These are phyloP conservation scores for Arctium lappa DNA, from an alignment of 129 eudicot species.

Conservation along the genomic window DNA sequence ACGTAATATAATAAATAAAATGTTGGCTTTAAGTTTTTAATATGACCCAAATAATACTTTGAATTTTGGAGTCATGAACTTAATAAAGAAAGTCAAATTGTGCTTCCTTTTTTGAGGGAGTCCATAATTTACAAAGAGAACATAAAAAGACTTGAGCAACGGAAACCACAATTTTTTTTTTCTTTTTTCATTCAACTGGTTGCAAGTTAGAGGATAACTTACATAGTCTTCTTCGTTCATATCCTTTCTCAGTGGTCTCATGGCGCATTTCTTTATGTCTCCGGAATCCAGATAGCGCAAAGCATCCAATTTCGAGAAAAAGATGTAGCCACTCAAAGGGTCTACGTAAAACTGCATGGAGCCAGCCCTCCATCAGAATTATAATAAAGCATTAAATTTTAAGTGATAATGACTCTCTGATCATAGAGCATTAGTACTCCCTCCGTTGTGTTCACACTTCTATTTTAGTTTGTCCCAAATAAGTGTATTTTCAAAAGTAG, in stretches of 20 bases:
- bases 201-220: conserved; percentile 22
- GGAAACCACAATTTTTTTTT: conserved; percentile 7
- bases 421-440: neutral
- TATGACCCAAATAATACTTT: neutral
- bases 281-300: conserved; percentile 69
- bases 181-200: neutral
- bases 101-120: conserved; percentile 13
- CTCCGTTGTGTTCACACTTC: neutral
- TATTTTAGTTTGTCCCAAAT: neutral
- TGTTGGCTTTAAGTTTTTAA: neutral
- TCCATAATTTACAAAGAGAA: neutral
- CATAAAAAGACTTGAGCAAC: neutral
- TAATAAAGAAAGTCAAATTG: neutral
- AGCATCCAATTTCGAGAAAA: conserved; percentile 64
- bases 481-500: neutral
- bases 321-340: conserved; percentile 58
- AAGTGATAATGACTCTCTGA: neutral
- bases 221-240: conserved; percentile 33
- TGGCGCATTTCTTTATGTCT: conserved; percentile 46
- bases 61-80: neutral
- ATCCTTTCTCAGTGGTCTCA: conserved; percentile 44
- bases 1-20: neutral
- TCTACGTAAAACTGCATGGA: conserved; percentile 55
- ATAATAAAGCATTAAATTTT: neutral
- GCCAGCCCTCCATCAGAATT: neutral